phyloP scores from a whole-genome alignment of 768 basidiomycete species.

The Neoboletus brunneissimus region DNA sequence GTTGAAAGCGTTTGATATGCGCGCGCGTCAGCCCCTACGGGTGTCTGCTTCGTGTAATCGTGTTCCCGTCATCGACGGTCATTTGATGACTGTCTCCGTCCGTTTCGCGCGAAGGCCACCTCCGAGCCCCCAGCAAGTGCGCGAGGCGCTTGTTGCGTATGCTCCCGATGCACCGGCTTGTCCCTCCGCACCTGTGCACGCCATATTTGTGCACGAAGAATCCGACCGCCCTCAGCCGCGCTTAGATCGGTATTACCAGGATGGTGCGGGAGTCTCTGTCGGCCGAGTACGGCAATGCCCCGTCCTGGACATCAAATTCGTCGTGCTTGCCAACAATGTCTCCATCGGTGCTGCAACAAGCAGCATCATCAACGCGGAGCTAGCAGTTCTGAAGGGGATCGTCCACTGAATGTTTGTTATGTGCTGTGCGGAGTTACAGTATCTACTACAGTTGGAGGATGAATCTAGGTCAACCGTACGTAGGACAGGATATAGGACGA shows the following conservation, averaged over 20 bases:
- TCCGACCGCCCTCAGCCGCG: slow-evolving; percentile 92
- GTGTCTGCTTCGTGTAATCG: slow-evolving; percentile 93
- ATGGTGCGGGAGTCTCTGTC: slow-evolving; percentile 88
- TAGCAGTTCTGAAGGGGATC: slow-evolving; percentile 79
- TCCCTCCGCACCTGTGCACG: slow-evolving; percentile 81
- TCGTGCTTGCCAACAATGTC: slow-evolving; percentile 90
- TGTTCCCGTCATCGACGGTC: slow-evolving; percentile 94
- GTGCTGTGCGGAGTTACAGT: slow-evolving; percentile 5
- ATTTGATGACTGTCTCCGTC: slow-evolving; percentile 87
- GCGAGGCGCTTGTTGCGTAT: slow-evolving; percentile 72
- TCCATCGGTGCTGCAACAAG: slow-evolving; percentile 95
- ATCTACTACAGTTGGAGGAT: slow-evolving; percentile 12
- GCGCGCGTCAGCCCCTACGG: slow-evolving; percentile 72
- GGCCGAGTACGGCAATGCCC: slow-evolving; percentile 88
- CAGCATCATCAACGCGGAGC: slow-evolving; percentile 94
- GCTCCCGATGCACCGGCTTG: slow-evolving; percentile 75
- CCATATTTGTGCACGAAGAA: slow-evolving; percentile 91
- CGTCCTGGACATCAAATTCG: slow-evolving; percentile 95
- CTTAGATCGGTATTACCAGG: slow-evolving; percentile 84
- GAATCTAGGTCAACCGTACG: slow-evolving; percentile 1
- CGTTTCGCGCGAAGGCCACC: slow-evolving; percentile 77
- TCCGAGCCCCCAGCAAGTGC: slow-evolving; percentile 84
- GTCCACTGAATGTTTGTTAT: slow-evolving; percentile 15
- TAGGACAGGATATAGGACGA: slow-evolving; percentile 9
- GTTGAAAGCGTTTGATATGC: slow-evolving; percentile 76